Evolutionary conservation across 225 moss, liverwort and hornwort genomes (phyloP).

Genomic region (Pleurozium schreberi): DNA sequence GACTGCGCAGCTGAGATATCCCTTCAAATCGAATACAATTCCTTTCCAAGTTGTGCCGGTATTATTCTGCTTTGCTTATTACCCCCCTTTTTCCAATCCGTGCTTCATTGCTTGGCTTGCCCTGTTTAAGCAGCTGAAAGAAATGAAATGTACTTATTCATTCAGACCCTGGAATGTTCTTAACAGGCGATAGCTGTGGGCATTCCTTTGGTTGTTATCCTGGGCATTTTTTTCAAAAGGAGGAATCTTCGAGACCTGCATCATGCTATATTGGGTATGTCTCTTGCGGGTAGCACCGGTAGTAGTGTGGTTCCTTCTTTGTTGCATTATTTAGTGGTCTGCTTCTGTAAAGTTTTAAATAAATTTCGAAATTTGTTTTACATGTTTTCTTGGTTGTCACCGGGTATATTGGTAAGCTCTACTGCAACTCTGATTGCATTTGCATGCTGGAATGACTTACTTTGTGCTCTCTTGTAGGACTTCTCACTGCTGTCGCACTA

Average conservation of each 20-base stretch:
- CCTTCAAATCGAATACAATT: slow-evolving; percentile 31
- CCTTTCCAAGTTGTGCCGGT: slow-evolving; percentile 51
- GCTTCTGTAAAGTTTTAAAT: neutral
- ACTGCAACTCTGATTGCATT: neutral
- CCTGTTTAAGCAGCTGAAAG: neutral
- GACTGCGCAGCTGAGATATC: slow-evolving; percentile 29
- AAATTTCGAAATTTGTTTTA: neutral
- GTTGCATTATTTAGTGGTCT: neutral
- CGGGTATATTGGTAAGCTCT: neutral
- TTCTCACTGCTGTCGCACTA: slow-evolving; percentile 36
- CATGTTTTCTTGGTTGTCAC: neutral
- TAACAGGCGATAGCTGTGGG: slow-evolving; percentile 33
- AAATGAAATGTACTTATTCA: neutral
- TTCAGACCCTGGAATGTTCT: neutral
- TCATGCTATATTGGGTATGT: slow-evolving; percentile 39
- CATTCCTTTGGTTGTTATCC: slow-evolving; percentile 26
- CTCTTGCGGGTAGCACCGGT: neutral
- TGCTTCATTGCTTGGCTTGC: neutral
- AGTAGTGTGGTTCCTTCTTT: neutral
- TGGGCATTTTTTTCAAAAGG: slow-evolving; percentile 8
- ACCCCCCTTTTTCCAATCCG: neutral
- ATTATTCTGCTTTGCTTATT: neutral
- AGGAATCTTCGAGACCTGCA: slow-evolving; percentile 39
- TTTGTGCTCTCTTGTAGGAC: slow-evolving; percentile 22
- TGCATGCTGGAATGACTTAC: neutral